Evolutionary conservation across 2,329 filamentous ascomycete genomes (phyloP).

Genomic region (Coleophoma crateriformis): DNA sequence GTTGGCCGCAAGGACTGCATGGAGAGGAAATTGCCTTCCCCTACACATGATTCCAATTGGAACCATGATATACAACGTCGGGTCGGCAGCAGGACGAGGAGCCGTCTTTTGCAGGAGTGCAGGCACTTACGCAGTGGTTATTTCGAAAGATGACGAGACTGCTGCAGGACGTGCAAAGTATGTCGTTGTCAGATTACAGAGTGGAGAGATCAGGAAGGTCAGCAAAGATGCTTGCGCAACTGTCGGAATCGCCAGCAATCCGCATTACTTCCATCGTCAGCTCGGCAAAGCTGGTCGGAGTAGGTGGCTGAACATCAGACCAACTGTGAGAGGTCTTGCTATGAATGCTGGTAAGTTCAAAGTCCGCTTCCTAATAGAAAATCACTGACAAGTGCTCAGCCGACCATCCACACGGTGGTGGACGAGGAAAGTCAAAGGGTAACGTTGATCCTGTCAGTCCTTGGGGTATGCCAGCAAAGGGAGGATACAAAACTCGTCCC

Average conservation of each 20-base stretch:
- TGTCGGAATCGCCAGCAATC: constrained; percentile 90
- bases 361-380: constrained; percentile 8
- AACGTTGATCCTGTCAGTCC: constrained; percentile 92
- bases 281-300: constrained; percentile 93
- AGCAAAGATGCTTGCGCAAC: constrained; percentile 92
- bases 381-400: constrained; percentile 37
- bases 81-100: constrained; percentile 64
- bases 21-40: constrained; percentile 90
- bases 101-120: constrained; percentile 94
- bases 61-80: constrained; percentile 88
- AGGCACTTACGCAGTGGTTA: constrained; percentile 82
- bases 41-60: constrained; percentile 94
- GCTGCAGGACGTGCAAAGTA: constrained; percentile 63
- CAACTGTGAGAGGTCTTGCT: constrained; percentile 92
- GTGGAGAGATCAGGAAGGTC: constrained; percentile 85
- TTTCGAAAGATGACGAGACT: constrained; percentile 80
- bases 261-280: constrained; percentile 82
- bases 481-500: constrained; percentile 85
- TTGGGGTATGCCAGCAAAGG: constrained; percentile 90
- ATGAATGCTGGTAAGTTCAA: constrained; percentile 82
- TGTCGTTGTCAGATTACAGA: constrained; percentile 82
- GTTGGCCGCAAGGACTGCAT: constrained; percentile 87
- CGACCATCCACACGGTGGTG: constrained; percentile 98
- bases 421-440: constrained; percentile 98
- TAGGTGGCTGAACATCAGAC: constrained; percentile 89